Conservation (phyloP, 106 monocot species). For the Gastrodia elata region DNA sequence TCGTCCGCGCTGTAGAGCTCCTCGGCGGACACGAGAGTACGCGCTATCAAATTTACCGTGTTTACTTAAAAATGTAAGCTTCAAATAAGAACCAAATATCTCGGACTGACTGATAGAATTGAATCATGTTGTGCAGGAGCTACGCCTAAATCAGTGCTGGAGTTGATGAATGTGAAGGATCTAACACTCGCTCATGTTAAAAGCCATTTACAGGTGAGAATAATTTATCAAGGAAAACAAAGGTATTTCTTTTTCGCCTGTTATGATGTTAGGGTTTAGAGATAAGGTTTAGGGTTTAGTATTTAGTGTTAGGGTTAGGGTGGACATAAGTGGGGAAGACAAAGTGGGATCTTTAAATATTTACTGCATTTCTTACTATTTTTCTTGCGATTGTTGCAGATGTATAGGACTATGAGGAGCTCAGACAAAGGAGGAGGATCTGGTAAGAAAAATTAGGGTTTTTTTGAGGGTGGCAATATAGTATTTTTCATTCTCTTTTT, state of each 20-base stretch:
- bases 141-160: constrained; percentile 69
- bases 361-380: not conserved
- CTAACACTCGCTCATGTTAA: constrained; percentile 77
- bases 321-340: too few relatives aligned
- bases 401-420: constrained; percentile 86
- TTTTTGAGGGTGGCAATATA: too few relatives aligned
- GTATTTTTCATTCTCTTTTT: not conserved
- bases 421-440: constrained; percentile 40
- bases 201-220: constrained; percentile 60
- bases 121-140: constrained; percentile 29
- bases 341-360: not conserved
- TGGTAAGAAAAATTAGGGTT: not conserved
- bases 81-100: too few relatives aligned
- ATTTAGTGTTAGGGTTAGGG: too few relatives aligned
- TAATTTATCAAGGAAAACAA: not conserved
- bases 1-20: constrained; percentile 67
- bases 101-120: not conserved
- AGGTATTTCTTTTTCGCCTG: not conserved
- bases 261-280: not conserved
- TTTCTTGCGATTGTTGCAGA: constrained; percentile 24
- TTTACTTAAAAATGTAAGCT: not conserved
- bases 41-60: not conserved
- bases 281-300: not conserved
- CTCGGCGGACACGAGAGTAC: constrained; percentile 79
- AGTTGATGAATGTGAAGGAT: constrained; percentile 81